phyloP scores from a whole-genome alignment of 805 yeast species.

The Pichia nanzhaoensis region DNA sequence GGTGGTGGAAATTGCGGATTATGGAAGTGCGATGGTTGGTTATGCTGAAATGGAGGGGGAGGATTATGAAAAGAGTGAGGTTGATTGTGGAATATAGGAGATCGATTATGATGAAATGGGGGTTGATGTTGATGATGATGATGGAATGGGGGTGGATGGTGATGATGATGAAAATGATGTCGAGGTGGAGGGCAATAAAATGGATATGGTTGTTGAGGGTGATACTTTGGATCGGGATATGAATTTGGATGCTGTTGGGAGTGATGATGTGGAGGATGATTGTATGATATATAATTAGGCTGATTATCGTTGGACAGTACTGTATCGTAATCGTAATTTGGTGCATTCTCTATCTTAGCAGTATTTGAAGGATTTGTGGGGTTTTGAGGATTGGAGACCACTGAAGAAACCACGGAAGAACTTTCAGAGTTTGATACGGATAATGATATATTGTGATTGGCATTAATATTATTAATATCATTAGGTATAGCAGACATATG shows the following conservation, averaged over 20 bases:
- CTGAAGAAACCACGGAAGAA: constrained; percentile 4
- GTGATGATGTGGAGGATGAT: background rate
- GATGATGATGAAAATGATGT: background rate
- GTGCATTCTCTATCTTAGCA: no score
- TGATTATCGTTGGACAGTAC: no score
- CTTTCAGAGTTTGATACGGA: background rate
- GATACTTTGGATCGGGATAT: background rate
- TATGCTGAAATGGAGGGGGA: constrained; percentile 1
- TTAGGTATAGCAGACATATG: background rate
- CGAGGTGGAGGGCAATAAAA: background rate
- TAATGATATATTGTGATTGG: no score
- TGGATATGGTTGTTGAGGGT: background rate
- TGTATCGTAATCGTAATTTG: no score
- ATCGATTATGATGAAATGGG: background rate
- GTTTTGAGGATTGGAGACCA: background rate
- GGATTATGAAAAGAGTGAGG: constrained; percentile 14
- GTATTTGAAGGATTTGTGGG: no score
- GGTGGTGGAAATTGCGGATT: constrained; percentile 21
- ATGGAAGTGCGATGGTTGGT: constrained; percentile 1
- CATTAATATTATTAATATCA: no score
- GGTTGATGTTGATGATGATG: constrained; percentile 1
- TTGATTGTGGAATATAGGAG: constrained; percentile 16
- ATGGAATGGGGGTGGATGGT: background rate
- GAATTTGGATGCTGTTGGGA: background rate
- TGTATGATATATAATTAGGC: no score